Conservation (phyloP, 129 eudicot genomes). For the Lactuca sativa region DNA sequence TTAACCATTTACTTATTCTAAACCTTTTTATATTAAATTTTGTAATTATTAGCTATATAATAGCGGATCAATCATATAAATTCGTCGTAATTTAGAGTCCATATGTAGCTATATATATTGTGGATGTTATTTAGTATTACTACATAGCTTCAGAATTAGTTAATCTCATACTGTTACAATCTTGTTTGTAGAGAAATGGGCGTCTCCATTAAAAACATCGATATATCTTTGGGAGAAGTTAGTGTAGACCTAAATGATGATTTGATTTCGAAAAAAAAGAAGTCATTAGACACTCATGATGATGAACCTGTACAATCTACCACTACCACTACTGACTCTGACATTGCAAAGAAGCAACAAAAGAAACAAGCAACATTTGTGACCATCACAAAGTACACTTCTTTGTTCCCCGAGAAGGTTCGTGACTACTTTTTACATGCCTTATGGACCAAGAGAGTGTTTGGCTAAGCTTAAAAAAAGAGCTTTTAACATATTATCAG, state of each 20-base stretch:
- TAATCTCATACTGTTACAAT: not conserved
- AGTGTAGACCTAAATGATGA: slow-evolving; percentile 55
- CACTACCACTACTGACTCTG: slow-evolving; percentile 39
- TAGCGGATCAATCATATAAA: no score
- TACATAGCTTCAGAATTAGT: not conserved
- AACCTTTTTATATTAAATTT: no score
- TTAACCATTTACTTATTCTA: no score
- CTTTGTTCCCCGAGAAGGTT: slow-evolving; percentile 83
- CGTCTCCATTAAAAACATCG: slow-evolving; percentile 53
- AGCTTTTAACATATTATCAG: no score
- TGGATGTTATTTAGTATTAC: no score
- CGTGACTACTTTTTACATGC: slow-evolving; percentile 18
- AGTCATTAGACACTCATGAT: slow-evolving; percentile 38
- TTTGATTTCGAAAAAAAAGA: slow-evolving; percentile 47
- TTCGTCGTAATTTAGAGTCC: no score
- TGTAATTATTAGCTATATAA: no score
- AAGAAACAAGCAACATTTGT: slow-evolving; percentile 45
- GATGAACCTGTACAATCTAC: slow-evolving; percentile 31
- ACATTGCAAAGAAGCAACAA: slow-evolving; percentile 34
- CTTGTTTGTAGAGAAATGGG: slow-evolving; percentile 71
- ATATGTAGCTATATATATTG: no score
- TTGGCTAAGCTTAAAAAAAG: no score
- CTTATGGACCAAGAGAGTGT: not conserved
- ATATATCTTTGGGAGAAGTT: slow-evolving; percentile 65
- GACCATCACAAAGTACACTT: slow-evolving; percentile 44